Percentiles rank a stretch among this genome's conserved stretches.
Conservation (phyloP, 768 basidiomycete species). For the Steccherinum ochraceum region DNA sequence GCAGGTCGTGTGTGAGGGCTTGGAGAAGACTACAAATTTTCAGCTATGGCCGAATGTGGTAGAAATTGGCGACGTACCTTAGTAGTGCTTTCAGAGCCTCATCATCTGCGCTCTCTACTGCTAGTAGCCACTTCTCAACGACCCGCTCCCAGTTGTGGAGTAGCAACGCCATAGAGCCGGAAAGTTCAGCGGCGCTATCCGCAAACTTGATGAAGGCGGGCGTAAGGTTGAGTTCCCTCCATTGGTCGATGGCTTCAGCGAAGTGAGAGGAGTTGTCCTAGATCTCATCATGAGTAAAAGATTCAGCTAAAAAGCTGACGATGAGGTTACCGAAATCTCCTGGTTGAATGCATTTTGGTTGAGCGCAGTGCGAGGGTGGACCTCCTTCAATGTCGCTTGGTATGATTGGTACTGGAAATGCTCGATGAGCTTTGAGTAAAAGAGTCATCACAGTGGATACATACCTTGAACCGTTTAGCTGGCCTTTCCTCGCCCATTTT, state of each 20-base stretch:
- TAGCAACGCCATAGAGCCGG: conserved; percentile 73
- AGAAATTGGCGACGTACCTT: conserved; percentile 45
- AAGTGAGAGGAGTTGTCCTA: conserved; percentile 81
- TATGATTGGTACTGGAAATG: conserved; percentile 67
- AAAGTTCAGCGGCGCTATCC: conserved; percentile 49
- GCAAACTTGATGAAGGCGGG: conserved; percentile 70
- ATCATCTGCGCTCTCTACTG: conserved; percentile 55
- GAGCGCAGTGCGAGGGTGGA: conserved; percentile 67
- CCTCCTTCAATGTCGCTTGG: conserved; percentile 54
- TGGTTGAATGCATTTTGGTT: conserved; percentile 44
- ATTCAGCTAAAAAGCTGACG: not conserved
- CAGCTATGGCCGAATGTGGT: too few relatives aligned
- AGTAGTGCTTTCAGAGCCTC: conserved; percentile 70
- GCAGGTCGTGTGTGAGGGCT: conserved; percentile 74
- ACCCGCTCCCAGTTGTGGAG: conserved; percentile 76
- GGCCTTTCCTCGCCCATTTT: too few relatives aligned
- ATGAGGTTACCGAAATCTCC: conserved; percentile 43
- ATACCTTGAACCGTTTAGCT: conserved; percentile 23
- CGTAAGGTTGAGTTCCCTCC: conserved; percentile 76
- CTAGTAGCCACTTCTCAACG: conserved; percentile 54
- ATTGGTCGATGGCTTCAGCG: conserved; percentile 63
- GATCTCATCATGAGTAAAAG: not conserved
- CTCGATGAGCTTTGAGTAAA: not conserved
- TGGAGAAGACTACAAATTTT: conserved; percentile 56
- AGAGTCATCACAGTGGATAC: not conserved